Conservation (phyloP, 306 rosid species). For the Echinosophora koreensis region DNA sequence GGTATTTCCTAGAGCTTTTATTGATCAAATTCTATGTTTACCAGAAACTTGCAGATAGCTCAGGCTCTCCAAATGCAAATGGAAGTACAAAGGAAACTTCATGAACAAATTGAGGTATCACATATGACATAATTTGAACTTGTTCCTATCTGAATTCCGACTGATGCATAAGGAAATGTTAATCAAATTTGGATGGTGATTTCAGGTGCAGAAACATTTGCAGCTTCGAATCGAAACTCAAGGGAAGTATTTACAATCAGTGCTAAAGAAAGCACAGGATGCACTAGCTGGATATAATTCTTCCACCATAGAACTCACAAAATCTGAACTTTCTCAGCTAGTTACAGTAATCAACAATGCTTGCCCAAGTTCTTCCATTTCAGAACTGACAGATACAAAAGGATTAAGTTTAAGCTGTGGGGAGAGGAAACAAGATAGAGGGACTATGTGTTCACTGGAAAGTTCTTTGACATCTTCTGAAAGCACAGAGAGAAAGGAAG, state of each 20-base stretch:
- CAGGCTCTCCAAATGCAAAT: constrained; percentile 87
- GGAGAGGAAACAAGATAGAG: constrained; percentile 63
- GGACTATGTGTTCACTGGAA: constrained; percentile 75
- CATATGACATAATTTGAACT: constrained; percentile 28
- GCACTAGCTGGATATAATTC: constrained; percentile 73
- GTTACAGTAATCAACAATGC: constrained; percentile 73
- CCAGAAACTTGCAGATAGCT: constrained; percentile 73
- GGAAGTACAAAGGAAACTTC: constrained; percentile 80
- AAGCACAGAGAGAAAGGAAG: constrained; percentile 68
- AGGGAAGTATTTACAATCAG: constrained; percentile 91
- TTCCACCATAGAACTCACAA: constrained; percentile 72
- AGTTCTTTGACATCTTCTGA: constrained; percentile 90
- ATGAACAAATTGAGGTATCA: constrained; percentile 89
- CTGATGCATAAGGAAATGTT: constrained; percentile 29
- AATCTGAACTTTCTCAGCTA: constrained; percentile 82
- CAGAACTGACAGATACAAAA: constrained; percentile 78
- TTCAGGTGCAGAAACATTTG: constrained; percentile 89
- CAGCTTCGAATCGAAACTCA: constrained; percentile 94
- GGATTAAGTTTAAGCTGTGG: constrained; percentile 47
- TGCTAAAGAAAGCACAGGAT: constrained; percentile 81
- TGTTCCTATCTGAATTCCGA: not conserved
- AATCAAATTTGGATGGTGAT: constrained; percentile 22
- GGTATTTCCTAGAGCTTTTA: constrained; percentile 40
- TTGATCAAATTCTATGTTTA: constrained; percentile 51
- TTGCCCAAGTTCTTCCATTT: constrained; percentile 70